phyloP scores from a whole-genome alignment of 345 rosid genomes.

The Hypericum androsaemum region DNA sequence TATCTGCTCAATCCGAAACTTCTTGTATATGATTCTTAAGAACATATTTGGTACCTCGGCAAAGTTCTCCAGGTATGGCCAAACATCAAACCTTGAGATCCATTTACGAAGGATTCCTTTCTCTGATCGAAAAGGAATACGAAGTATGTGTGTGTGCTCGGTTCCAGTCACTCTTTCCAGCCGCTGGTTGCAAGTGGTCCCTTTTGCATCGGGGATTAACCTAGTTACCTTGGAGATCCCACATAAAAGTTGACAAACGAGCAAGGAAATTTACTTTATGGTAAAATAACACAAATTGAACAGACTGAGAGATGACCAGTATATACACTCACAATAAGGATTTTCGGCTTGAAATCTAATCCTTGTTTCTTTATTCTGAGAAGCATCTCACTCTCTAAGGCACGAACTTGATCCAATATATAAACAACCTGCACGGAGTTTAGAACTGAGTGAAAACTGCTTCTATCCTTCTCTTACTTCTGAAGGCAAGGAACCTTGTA shows the following conservation, averaged over 20 bases:
- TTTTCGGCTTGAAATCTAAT: constrained; percentile 67
- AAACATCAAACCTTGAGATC: constrained; percentile 96
- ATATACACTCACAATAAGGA: constrained; percentile 61
- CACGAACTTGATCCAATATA: constrained; percentile 97
- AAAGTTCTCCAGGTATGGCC: constrained; percentile 93
- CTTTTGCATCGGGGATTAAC: constrained; percentile 87
- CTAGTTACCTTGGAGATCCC: constrained; percentile 59
- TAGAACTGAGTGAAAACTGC: background rate
- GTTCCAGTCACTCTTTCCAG: constrained; percentile 94
- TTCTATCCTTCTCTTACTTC: background rate
- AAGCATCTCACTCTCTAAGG: constrained; percentile 86
- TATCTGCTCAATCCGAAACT: background rate
- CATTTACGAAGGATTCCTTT: constrained; percentile 81
- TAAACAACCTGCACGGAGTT: constrained; percentile 63
- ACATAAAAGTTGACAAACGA: constrained; percentile 6
- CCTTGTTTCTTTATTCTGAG: constrained; percentile 81
- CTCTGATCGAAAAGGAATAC: constrained; percentile 92
- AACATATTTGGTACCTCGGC: constrained; percentile 46
- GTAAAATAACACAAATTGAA: background rate
- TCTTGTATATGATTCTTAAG: background rate
- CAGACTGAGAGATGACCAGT: background rate
- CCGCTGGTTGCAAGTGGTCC: constrained; percentile 85
- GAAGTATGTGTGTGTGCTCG: constrained; percentile 63
- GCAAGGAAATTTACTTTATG: background rate
- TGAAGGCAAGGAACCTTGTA: background rate